Conservation (phyloP, 805 yeast species). For the Barnettozyma wickerhamii region DNA sequence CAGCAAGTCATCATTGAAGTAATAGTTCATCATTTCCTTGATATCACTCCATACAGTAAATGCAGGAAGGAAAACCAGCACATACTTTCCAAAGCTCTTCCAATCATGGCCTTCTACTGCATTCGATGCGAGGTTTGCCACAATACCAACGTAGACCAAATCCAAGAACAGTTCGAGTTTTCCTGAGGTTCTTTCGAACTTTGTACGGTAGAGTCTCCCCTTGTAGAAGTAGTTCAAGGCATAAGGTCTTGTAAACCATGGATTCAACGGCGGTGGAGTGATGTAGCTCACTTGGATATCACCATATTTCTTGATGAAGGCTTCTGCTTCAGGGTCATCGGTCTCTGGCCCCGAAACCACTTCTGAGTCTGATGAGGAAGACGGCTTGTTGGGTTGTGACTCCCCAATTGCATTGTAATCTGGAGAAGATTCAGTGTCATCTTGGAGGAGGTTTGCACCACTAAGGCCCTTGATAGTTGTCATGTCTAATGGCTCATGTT, state of each 20-base stretch:
- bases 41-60: conserved; percentile 65
- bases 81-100: conserved; percentile 40
- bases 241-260: conserved; percentile 45
- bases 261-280: conserved; percentile 31
- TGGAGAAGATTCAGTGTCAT: not conserved
- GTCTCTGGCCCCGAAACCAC: conserved; percentile 35
- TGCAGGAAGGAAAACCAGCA: conserved; percentile 51
- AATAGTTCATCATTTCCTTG: conserved; percentile 59
- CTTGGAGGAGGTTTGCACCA: not conserved
- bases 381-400: not conserved
- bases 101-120: conserved; percentile 51
- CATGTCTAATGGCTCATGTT: not conserved
- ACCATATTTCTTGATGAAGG: conserved; percentile 45
- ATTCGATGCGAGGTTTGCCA: conserved; percentile 51
- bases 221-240: conserved; percentile 59
- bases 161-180: conserved; percentile 58
- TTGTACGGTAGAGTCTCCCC: conserved; percentile 51
- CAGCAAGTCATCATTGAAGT: conserved; percentile 54
- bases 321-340: conserved; percentile 37
- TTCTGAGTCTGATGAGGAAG: not conserved
- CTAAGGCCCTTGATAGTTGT: not conserved
- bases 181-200: conserved; percentile 47
- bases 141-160: conserved; percentile 59
- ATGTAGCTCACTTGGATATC: conserved; percentile 44
- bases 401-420: not conserved